Evolutionary conservation across 2,329 filamentous ascomycete genomes (phyloP), one percentile per base, ranked within the genome.

Genomic region (Trichoderma oligosporum): DNA sequence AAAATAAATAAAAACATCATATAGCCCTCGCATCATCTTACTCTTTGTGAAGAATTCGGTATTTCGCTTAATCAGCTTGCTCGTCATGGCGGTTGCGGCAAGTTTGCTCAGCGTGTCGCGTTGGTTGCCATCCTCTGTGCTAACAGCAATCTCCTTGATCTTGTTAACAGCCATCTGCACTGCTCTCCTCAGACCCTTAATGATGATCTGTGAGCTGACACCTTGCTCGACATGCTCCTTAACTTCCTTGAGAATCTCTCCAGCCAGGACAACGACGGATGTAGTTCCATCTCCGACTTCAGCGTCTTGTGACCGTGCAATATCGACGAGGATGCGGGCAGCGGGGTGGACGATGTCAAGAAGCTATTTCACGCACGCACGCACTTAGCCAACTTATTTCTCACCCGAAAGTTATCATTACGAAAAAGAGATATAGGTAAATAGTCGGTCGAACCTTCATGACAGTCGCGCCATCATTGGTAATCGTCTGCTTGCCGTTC

Each of bases 241-340:
- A 72, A 96, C 81, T 79, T 99, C 94, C 78, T 97, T 97, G 63
- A 99, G 77, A 67, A 99, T 93, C 77, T 97, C 93, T 62, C 94
- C 94, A n/a, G 94, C 94, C 59, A 99, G 77, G 24, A 99, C 93
- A 45, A 99, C 94, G 20, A 99, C 94, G 3, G 92, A 97, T 22
- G 94, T 99, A 57, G 94, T 99, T 68, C 94, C 94, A 71, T 99
- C 94, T 68, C 94, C 94, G 58, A 99, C 94, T 80, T 99, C 94
- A 65, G 94, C 94, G 74, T 99, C 94, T 87, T 99, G 94, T 71
- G 93, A 97, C 76, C 94, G 87, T 63, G 94, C 93, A 70, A 99
- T 99, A 73, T 99, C 94, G 74, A 94, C 95, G 69, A 99, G 88
- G 73, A 99, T 94, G 74, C 92, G 87, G 67, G 94, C 94, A 65